Conservation (phyloP, 169 alveolate genomes). For the Theileria parva region DNA sequence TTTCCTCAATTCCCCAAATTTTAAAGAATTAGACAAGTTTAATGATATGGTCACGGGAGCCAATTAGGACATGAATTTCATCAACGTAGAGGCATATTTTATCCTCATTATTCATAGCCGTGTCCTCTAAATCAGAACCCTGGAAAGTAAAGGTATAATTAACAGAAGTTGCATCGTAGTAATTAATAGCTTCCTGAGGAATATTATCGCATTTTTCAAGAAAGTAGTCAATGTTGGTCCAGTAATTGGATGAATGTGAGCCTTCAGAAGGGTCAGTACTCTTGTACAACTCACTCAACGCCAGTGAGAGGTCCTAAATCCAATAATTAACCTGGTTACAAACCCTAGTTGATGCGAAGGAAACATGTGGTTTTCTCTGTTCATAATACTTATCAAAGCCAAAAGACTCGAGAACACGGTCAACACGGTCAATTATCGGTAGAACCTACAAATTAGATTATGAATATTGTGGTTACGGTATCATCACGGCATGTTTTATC, state of each 20-base stretch:
- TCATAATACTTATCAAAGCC: constrained; percentile 52
- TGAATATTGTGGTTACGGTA: constrained; percentile 10
- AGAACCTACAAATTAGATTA: constrained; percentile 8
- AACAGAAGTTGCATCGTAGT: constrained; percentile 9
- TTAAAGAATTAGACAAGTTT: constrained; percentile 6
- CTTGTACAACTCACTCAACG: constrained; percentile 25
- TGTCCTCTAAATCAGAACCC: neutral
- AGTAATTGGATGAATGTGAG: constrained; percentile 53
- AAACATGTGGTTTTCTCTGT: constrained; percentile 65
- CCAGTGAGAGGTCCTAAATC: constrained; percentile 26
- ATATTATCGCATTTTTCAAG: constrained; percentile 10
- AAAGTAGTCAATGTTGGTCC: constrained; percentile 35
- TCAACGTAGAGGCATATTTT: constrained; percentile 42
- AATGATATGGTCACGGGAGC: constrained; percentile 43
- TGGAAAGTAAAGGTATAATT: neutral
- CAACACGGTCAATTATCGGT: constrained; percentile 60
- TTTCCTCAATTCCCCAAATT: no score
- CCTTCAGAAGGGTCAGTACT: neutral
- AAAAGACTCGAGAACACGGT: constrained; percentile 46
- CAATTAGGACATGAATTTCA: constrained; percentile 36
- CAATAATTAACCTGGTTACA: neutral
- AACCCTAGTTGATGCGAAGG: constrained; percentile 59
- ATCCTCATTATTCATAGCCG: neutral
- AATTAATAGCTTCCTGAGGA: neutral
- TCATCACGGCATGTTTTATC: constrained; percentile 35